These are phyloP conservation scores for Mortierella sp. DNA, from an alignment of 371 early-diverging fungal species.

Conservation along the genomic window DNA sequence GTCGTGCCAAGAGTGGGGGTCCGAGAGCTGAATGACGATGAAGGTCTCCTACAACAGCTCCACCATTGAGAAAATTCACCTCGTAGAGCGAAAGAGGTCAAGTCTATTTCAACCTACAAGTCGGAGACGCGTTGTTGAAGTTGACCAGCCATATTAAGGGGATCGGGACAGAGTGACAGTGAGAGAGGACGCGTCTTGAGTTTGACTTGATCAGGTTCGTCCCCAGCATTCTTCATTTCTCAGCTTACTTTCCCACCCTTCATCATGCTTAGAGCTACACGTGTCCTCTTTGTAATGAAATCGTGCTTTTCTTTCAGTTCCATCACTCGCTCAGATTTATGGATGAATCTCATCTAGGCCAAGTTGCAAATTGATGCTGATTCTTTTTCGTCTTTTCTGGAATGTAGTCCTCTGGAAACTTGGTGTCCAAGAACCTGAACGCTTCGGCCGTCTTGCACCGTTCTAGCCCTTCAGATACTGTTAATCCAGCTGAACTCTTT, in stretches of 20 bases:
- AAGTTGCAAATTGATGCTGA: background rate
- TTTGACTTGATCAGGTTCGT: too few species aligned
- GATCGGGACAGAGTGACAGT: too few species aligned
- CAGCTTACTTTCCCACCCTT: background rate
- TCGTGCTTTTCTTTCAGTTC: background rate
- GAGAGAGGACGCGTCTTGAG: too few species aligned
- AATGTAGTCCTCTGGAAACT: conserved; percentile 14
- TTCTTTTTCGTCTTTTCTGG: background rate
- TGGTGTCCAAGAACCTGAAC: conserved; percentile 41
- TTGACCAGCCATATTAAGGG: too few species aligned
- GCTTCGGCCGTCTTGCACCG: conserved; percentile 56
- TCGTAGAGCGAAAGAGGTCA: too few species aligned
- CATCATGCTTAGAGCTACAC: conserved; percentile 29
- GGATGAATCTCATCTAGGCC: background rate
- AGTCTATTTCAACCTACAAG: too few species aligned
- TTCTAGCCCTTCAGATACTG: conserved; percentile 56
- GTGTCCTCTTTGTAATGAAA: conserved; percentile 22
- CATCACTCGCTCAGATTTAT: background rate
- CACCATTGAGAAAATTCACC: too few species aligned
- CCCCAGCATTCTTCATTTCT: background rate
- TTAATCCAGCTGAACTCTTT: conserved; percentile 58
- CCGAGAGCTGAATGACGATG: too few species aligned
- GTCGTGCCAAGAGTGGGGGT: too few species aligned
- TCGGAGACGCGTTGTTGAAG: too few species aligned
- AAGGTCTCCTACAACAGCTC: too few species aligned